Percentiles rank a stretch among this genome's conserved stretches.
Evolutionary conservation across 2,329 filamentous ascomycete species (phyloP).

Genomic region (Colletotrichum endophyticum): DNA sequence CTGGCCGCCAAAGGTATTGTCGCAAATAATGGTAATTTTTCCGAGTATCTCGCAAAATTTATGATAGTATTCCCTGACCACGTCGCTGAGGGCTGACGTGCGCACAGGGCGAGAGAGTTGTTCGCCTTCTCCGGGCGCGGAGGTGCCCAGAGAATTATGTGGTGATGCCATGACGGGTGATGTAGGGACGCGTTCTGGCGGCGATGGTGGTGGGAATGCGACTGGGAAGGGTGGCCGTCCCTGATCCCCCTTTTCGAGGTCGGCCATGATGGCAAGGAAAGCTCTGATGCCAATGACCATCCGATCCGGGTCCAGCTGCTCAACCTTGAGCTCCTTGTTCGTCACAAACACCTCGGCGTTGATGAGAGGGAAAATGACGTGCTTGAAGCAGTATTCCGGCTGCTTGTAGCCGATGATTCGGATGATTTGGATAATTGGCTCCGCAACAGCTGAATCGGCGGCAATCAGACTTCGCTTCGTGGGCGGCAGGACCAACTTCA

Average conservation of each 20-base stretch:
- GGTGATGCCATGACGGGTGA: slow-evolving; percentile 55
- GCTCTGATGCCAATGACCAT: slow-evolving; percentile 97
- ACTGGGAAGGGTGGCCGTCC: slow-evolving; percentile 84
- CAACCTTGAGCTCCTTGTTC: slow-evolving; percentile 80
- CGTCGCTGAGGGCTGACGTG: slow-evolving; percentile 71
- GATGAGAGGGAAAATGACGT: slow-evolving; percentile 92
- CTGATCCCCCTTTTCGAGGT: slow-evolving; percentile 84
- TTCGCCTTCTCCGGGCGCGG: slow-evolving; percentile 55
- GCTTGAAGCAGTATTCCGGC: slow-evolving; percentile 91
- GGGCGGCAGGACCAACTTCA: slow-evolving; percentile 81
- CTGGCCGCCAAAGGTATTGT: slow-evolving; percentile 96
- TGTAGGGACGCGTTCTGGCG: slow-evolving; percentile 48
- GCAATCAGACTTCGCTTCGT: slow-evolving; percentile 82
- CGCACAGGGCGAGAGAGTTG: slow-evolving; percentile 69
- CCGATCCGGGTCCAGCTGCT: slow-evolving; percentile 92
- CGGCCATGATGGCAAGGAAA: slow-evolving; percentile 90
- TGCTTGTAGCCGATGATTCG: slow-evolving; percentile 93
- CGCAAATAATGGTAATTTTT: slow-evolving; percentile 94
- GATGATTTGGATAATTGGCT: slow-evolving; percentile 91
- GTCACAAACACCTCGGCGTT: slow-evolving; percentile 88
- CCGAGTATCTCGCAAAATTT: slow-evolving; percentile 95
- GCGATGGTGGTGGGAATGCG: slow-evolving; percentile 49
- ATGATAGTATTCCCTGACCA: slow-evolving; percentile 82
- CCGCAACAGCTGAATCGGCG: slow-evolving; percentile 82
- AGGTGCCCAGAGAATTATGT: slow-evolving; percentile 12